A percentile compares a stretch with the other conserved stretches of the same genome.
These are phyloP conservation scores for Lepidium aucheri DNA, from an alignment of 345 rosid genomes.

Conservation along the genomic window DNA sequence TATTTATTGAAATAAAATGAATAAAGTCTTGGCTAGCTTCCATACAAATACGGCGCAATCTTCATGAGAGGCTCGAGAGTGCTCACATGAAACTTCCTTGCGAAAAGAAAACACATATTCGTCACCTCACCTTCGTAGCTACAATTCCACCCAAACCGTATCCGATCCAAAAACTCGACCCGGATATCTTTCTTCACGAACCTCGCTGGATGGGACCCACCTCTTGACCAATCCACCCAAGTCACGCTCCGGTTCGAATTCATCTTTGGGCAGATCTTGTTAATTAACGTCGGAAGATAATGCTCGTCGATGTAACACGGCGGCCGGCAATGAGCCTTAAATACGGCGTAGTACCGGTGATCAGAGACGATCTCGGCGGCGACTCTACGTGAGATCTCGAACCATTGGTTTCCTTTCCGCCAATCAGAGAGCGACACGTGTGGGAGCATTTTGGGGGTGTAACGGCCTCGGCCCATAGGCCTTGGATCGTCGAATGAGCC, in stretches of 20 bases:
- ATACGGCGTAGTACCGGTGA: slow-evolving; percentile 26
- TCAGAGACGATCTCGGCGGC: slow-evolving; percentile 36
- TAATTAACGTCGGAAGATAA: slow-evolving; percentile 38
- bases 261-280: slow-evolving; percentile 19
- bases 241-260: slow-evolving; percentile 38
- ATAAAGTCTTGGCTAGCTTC: neutral
- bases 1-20: neutral
- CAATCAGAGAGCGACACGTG: slow-evolving; percentile 27
- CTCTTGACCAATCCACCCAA: slow-evolving; percentile 45
- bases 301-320: slow-evolving; percentile 50
- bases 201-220: slow-evolving; percentile 38
- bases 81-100: slow-evolving; percentile 40
- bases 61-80: slow-evolving; percentile 40
- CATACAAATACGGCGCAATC: slow-evolving; percentile 24
- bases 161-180: slow-evolving; percentile 28
- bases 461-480: slow-evolving; percentile 39
- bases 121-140: slow-evolving; percentile 30
- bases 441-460: slow-evolving; percentile 38
- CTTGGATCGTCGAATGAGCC: slow-evolving; percentile 40
- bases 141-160: slow-evolving; percentile 33
- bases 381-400: slow-evolving; percentile 30
- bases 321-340: slow-evolving; percentile 25
- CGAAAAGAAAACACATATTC: slow-evolving; percentile 38
- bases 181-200: slow-evolving; percentile 30
- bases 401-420: slow-evolving; percentile 49